Base-by-base conservation (phyloP, 1,284 basidiomycete genomes). In the Leccinum ponderosum region DNA sequence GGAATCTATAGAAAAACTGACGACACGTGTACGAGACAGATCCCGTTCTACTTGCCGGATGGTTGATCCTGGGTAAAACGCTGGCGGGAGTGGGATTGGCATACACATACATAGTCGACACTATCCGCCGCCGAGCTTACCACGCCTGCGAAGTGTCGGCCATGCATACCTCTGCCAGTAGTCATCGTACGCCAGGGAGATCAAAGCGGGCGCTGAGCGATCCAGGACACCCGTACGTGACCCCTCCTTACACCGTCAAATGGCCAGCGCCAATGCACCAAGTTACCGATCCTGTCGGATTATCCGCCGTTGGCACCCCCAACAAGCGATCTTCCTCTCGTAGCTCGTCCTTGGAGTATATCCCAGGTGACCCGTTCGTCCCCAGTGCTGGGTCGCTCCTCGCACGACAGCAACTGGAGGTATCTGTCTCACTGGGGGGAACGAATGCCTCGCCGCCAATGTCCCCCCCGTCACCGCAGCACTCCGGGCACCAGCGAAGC, bases 241-340 rank as follows among this genome's bases (percentile, higher is more conserved):
- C 55, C 9, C 70, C 67, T 11, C 73, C 72, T 1, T 69, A 74
- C 58, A 63, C 62, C 52, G 44, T 63, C 22, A 63, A 25, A n/a
- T 61, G 67, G 62, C 74, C 74, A 25, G 52, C 64, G 2, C 73
- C 73, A 3, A 64, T 64, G 3, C 73, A 69, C 17, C 72, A 63
- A 12, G n/a, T 53, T 15, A 65, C 60, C 3, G 69, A 66, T 15
- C 63, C 64, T 17, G 58, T 50, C 54, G 62, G 53, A 39, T 31
- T n/a, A n/a, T 33, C 31, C 2, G 11, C 42, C 9, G 33, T 37
- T 52, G 55, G 42, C 6, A 39, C 33, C 29, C 59, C 55, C 20
- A 20, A 55, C 25, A 62, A 42, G 33, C 62, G 29, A 9, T 60
- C 64, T 11, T 48, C 60, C 42, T 64, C 72, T 27, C 71, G 69